Evolutionary conservation across 306 rosid genomes (phyloP).

Genomic region (Dryas alaskensis): DNA sequence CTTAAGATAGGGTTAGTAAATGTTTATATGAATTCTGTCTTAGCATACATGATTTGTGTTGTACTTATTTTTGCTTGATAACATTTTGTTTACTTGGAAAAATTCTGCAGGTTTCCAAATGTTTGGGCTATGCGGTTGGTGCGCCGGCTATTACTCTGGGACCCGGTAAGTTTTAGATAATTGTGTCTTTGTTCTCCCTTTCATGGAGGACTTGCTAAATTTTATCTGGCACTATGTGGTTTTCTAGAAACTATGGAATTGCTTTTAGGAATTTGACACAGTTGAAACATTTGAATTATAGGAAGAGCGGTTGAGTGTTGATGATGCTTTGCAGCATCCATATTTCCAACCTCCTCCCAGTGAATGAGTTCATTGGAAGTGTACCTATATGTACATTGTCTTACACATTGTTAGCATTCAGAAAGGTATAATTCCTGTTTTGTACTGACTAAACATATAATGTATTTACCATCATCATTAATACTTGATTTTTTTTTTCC

Average conservation of each 20-base stretch:
- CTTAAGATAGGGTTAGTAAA: conserved; percentile 79
- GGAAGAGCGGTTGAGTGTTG: conserved; percentile 79
- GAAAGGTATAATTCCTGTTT: neutral
- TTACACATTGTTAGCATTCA: neutral
- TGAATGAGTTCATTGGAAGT: conserved; percentile 30
- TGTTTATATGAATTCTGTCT: conserved; percentile 16
- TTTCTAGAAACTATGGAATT: neutral
- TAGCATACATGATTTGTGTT: conserved; percentile 1
- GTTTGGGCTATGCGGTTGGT: conserved; percentile 80
- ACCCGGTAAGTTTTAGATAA: conserved; percentile 58
- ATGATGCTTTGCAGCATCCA: conserved; percentile 81
- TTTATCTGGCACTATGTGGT: neutral
- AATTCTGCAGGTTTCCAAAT: conserved; percentile 64
- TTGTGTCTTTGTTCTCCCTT: neutral
- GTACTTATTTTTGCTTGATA: conserved; percentile 4
- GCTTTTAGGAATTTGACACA: neutral
- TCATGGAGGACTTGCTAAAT: neutral
- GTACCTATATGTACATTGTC: neutral
- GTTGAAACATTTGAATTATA: conserved; percentile 30
- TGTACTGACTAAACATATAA: neutral
- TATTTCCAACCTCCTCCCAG: conserved; percentile 64
- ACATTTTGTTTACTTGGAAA: conserved; percentile 7
- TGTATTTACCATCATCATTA: neutral
- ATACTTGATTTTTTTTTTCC: neutral
- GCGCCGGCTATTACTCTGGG: conserved; percentile 75